These are phyloP conservation scores for Cyclocybe cylindracea DNA, from an alignment of 768 basidiomycete genomes.

Conservation along the genomic window DNA sequence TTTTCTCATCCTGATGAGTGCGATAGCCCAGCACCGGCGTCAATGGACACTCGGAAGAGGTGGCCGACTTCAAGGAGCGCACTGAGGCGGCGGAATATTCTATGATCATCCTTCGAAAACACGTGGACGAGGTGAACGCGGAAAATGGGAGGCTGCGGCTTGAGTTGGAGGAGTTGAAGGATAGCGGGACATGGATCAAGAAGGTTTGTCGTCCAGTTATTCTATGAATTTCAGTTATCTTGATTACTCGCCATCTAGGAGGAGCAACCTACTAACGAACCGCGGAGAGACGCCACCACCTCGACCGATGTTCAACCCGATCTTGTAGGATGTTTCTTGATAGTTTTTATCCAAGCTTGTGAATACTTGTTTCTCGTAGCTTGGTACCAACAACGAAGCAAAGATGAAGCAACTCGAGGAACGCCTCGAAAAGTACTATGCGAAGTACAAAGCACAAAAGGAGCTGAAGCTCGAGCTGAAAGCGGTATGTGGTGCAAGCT, in stretches of 20 bases:
- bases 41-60: neutral
- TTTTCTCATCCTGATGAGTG: neutral
- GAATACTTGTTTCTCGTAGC: no score
- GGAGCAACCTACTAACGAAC: neutral
- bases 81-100: slow-evolving; percentile 3
- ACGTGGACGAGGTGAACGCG: neutral
- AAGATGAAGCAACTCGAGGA: neutral
- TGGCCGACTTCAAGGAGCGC: neutral
- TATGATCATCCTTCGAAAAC: neutral
- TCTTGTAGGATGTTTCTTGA: no score
- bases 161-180: slow-evolving; percentile 5
- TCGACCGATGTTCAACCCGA: neutral
- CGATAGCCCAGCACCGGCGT: no score
- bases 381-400: no score
- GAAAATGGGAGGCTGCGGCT: slow-evolving; percentile 3
- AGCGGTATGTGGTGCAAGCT: neutral
- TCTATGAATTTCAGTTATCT: neutral
- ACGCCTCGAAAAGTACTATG: slow-evolving; percentile 8
- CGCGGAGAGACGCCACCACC: neutral
- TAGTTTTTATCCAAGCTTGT: no score
- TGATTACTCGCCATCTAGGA: neutral
- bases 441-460: slow-evolving; percentile 7
- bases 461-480: neutral
- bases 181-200: neutral
- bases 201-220: neutral